Evolutionary conservation across 1,139 yeast genomes (phyloP).

Genomic region (Blastobotrys raffinosifermentans): DNA sequence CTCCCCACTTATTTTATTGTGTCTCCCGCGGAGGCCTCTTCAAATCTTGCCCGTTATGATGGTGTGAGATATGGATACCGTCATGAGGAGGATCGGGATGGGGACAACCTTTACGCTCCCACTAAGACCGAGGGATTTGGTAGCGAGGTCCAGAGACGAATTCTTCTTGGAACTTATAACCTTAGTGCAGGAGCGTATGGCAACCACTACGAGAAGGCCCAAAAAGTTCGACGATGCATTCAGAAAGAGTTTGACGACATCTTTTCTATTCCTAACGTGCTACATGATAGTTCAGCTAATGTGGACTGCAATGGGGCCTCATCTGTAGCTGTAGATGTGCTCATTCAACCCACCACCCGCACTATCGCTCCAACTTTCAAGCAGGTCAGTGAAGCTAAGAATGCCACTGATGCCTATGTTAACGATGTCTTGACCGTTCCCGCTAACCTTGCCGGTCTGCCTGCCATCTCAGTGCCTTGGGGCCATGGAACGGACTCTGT

Average conservation of each 20-base stretch:
- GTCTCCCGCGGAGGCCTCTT: slow-evolving; percentile 91
- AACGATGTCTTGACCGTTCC: slow-evolving; percentile 89
- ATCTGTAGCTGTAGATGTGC: slow-evolving; percentile 49
- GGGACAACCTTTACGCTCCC: slow-evolving; percentile 41
- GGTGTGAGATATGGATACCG: slow-evolving; percentile 79
- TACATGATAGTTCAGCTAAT: slow-evolving; percentile 23
- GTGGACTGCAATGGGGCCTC: neutral
- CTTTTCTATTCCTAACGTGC: slow-evolving; percentile 49
- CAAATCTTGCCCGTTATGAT: slow-evolving; percentile 84
- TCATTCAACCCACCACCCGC: slow-evolving; percentile 69
- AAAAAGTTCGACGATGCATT: slow-evolving; percentile 53
- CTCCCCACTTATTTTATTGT: slow-evolving; percentile 83
- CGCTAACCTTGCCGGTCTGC: slow-evolving; percentile 86
- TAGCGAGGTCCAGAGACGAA: slow-evolving; percentile 72
- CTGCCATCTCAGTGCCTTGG: slow-evolving; percentile 72
- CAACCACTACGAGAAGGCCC: slow-evolving; percentile 78
- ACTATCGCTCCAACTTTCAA: slow-evolving; percentile 51
- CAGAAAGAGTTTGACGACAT: slow-evolving; percentile 60
- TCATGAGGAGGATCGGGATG: slow-evolving; percentile 37
- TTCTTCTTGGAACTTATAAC: slow-evolving; percentile 80
- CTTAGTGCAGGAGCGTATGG: slow-evolving; percentile 68
- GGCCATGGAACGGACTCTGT: slow-evolving; percentile 35
- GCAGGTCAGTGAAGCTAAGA: slow-evolving; percentile 33
- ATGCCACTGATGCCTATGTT: slow-evolving; percentile 57
- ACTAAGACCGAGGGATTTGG: slow-evolving; percentile 72